Conservation (phyloP, 805 yeast genomes). For the Kazachstania kunashirensis region DNA sequence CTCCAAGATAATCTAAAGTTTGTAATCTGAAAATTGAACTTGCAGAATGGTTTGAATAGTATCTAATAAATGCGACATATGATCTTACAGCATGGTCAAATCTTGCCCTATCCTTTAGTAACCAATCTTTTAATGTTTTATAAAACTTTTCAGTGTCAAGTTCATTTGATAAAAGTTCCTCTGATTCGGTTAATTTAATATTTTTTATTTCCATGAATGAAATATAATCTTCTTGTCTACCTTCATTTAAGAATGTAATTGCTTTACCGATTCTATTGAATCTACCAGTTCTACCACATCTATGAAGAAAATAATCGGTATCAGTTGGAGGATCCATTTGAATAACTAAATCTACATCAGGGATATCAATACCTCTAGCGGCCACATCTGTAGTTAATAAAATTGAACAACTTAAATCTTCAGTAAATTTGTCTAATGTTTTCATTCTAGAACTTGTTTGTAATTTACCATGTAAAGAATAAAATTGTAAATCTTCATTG, state of each 20-base stretch:
- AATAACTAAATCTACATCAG: conserved; percentile 88
- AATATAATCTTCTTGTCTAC: conserved; percentile 73
- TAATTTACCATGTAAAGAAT: conserved; percentile 84
- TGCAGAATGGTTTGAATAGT: conserved; percentile 82
- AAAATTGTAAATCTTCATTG: conserved; percentile 35
- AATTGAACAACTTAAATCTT: conserved; percentile 42
- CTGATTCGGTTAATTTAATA: conserved; percentile 38
- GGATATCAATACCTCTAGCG: conserved; percentile 91
- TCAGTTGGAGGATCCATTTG: conserved; percentile 94
- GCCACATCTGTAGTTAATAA: conserved; percentile 96
- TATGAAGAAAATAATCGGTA: conserved; percentile 81
- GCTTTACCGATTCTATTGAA: conserved; percentile 82
- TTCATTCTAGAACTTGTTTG: conserved; percentile 69
- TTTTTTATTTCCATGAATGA: conserved; percentile 70
- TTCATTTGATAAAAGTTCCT: background rate
- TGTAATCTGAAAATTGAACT: conserved; percentile 74
- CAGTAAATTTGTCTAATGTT: conserved; percentile 55
- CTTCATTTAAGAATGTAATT: conserved; percentile 58
- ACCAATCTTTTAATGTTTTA: conserved; percentile 38
- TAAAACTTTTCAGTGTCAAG: conserved; percentile 15
- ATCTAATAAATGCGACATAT: conserved; percentile 73
- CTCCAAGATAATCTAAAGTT: conserved; percentile 57
- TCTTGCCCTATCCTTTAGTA: conserved; percentile 62
- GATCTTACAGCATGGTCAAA: conserved; percentile 75
- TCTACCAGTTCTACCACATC: conserved; percentile 93